phyloP scores from a whole-genome alignment of 805 yeast genomes.

The Pichia phayaonensis region DNA sequence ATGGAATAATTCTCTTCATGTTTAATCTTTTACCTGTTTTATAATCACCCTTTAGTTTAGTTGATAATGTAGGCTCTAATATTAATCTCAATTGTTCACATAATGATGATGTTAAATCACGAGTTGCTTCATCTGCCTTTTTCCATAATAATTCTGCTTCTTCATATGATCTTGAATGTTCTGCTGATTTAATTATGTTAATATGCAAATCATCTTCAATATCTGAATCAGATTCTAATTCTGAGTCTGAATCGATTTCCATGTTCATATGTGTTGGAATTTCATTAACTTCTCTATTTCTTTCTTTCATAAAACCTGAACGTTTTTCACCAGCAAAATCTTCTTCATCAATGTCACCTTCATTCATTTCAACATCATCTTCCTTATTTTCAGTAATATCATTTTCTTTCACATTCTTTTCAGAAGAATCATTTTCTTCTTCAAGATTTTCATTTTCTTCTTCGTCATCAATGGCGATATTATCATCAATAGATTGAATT shows the following conservation, averaged over 20 bases:
- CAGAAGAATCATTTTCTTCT: slow-evolving; percentile 14
- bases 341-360: slow-evolving; percentile 15
- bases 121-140: slow-evolving; percentile 73
- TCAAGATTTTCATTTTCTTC: slow-evolving; percentile 25
- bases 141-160: slow-evolving; percentile 79
- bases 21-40: slow-evolving; percentile 95
- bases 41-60: slow-evolving; percentile 90
- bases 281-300: slow-evolving; percentile 23
- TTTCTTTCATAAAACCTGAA: slow-evolving; percentile 18
- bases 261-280: slow-evolving; percentile 34
- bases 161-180: slow-evolving; percentile 28
- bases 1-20: slow-evolving; percentile 96
- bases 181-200: slow-evolving; percentile 18
- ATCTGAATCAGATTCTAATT: slow-evolving; percentile 26
- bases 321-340: slow-evolving; percentile 15
- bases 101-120: slow-evolving; percentile 76
- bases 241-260: slow-evolving; percentile 30
- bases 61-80: slow-evolving; percentile 93
- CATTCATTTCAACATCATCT: slow-evolving; percentile 26
- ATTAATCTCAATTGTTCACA: slow-evolving; percentile 91
- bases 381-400: slow-evolving; percentile 17
- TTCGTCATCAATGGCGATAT: slow-evolving; percentile 75
- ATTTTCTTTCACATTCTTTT: slow-evolving; percentile 23
- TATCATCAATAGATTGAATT: slow-evolving; percentile 67
- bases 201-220: slow-evolving; percentile 14